Percentiles rank a stretch among this genome's conserved stretches.
These are phyloP conservation scores for Metschnikowia matae DNA, from an alignment of 805 yeast species.

Conservation along the genomic window DNA sequence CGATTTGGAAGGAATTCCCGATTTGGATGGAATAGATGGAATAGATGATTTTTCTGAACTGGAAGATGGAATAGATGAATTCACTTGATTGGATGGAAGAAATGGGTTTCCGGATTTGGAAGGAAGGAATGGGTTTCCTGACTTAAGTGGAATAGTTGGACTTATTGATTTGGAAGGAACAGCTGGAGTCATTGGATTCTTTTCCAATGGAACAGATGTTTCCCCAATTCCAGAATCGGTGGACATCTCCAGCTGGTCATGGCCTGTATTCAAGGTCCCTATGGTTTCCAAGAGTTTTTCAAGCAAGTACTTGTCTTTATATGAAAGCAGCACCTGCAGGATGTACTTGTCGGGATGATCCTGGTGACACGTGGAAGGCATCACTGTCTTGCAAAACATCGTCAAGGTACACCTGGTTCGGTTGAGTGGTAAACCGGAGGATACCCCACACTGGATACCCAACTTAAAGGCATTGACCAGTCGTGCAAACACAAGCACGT, in stretches of 20 bases:
- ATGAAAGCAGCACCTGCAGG: conserved; percentile 7
- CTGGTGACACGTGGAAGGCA: neutral
- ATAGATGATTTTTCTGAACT: too few relatives aligned
- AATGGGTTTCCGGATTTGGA: too few relatives aligned
- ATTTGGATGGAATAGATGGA: too few relatives aligned
- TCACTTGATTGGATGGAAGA: too few relatives aligned
- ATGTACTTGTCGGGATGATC: conserved; percentile 3
- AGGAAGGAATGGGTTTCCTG: too few relatives aligned
- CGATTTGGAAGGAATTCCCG: too few relatives aligned
- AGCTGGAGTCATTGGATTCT: too few relatives aligned
- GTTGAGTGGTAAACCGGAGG: conserved; percentile 1
- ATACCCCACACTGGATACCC: conserved; percentile 5
- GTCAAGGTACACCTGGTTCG: conserved; percentile 4
- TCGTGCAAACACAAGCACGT: conserved; percentile 14
- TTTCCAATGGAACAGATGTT: too few relatives aligned
- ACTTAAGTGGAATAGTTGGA: too few relatives aligned
- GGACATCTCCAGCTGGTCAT: neutral
- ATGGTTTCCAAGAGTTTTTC: conserved; percentile 11
- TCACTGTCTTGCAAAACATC: neutral
- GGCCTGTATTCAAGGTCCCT: neutral
- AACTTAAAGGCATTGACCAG: conserved; percentile 3
- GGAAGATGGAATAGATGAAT: too few relatives aligned
- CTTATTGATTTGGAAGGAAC: too few relatives aligned
- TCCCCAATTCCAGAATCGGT: too few relatives aligned
- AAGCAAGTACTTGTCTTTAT: conserved; percentile 15